Base-by-base conservation (phyloP, 2,329 filamentous ascomycete species). In the Bimuria novae-zelandiae region DNA sequence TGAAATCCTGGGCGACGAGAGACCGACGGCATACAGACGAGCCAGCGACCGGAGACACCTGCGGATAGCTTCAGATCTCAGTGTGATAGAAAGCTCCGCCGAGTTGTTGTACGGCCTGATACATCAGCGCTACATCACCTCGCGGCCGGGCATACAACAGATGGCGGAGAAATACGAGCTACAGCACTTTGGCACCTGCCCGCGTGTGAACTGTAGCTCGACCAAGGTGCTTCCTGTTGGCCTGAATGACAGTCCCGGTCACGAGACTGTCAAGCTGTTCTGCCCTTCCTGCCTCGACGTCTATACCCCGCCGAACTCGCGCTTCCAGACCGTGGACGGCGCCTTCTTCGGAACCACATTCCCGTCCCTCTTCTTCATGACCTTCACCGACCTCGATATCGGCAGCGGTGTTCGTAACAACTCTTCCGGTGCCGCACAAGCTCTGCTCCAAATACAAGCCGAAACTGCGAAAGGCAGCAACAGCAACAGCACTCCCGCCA, bases 91-190 rank as follows among this genome's bases (percentile, higher is more conserved):
- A 78, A 95, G 89, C 60, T 96, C 92, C 0, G 93, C 94, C n/a
- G 94, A 99, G 79, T 87, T 97, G 79, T 87, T 99, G 21, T 99
- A 99, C 77, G 94, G 94, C 35, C 84, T 99, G 54, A 99, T 99
- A 75, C 94, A 99, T 77, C 94, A 97, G 75, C 89, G 94, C 52
- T 99, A 97, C 76, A 97, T 99, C 77, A 97, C 92, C 69, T 97
- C 92, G 21, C 85, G 94, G 54, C 91, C 90, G 2, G 94, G 94
- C 47, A 97, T 99, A 67, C 93, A 97, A 77, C 92, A 97, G 74
- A 99, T 99, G 94, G 91, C 92, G 58, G 94, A 99, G 76, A 99
- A 99, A 76, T 99, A 97, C 79, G 93, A 97, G 75, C 83, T 96
- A 43, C 89, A 92, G 56, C 93, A 99, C 78, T 99, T 99, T 71